Base-by-base conservation (phyloP, 169 alveolate species). In the Plasmodium chabaudi region DNA sequence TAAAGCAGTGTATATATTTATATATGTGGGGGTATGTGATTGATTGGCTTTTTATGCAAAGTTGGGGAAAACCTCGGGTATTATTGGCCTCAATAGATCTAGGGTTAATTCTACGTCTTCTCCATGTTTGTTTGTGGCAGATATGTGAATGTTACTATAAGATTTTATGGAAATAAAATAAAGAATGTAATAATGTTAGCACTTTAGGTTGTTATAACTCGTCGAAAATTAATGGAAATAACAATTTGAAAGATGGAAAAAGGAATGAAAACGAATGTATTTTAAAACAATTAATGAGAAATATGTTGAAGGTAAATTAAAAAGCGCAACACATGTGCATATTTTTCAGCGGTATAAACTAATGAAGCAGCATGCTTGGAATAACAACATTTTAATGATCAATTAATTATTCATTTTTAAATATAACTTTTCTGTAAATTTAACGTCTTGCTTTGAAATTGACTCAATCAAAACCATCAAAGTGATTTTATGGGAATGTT, bases 401-500 rank as follows among this genome's bases (percentile, higher is more conserved):
- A 34, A 34, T 34, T 34, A 34, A 3, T 34, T 34, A 34, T 34
- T 13, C 21, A 57, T 57, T 72, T 56, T 15, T 9, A 72, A 65
- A 34, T 56, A 56, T 82, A 59, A 82, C 90, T 71, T 82, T 82
- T 82, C 90, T 25, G 73, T 82, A 46, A 82, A 82, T 82, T 82
- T 60, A 42, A 82, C 71, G 5, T 67, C 69, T 39, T 82, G 72
- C 27, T 60, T 61, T 55, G 34, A 13, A 17, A 82, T 49, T 42
- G 57, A 55, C 44, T 79, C 69, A 46, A 82, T 82, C 17, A 61
- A 65, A 57, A 82, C 75, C 25, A 82, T 17, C 46, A 82, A 70
- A 23, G 90, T 82, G 2, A 82, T 27, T 63, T 82, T 67, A 27
- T 68, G 25, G 9, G 90, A 82, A 60, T 46, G 67, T 27, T 82